Base-by-base conservation (phyloP, 257 asterid species). In the Solanum virginianum region DNA sequence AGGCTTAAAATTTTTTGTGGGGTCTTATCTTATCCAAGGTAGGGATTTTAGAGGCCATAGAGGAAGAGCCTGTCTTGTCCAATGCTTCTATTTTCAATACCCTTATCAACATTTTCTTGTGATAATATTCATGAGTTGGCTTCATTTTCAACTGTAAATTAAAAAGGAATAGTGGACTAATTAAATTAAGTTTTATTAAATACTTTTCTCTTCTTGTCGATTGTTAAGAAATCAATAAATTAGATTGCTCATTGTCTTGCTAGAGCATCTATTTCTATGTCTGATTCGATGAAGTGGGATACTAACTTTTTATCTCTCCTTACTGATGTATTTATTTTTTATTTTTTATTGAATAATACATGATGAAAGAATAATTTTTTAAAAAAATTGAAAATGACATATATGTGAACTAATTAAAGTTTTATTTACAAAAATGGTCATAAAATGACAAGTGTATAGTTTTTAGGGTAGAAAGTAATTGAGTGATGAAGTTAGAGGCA, bases 21-120 rank as follows among this genome's bases (percentile, higher is more conserved):
- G 92, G 87, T 49, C 87, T 89, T 91, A 92, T 92, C 95, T 91
- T 91, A 91, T 91, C 98, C 83, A 24, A 51, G 45, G 17, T 15
- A 55, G 8, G 39, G 24, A 87, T 79, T 89, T 88, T 88, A 91
- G 91, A 90, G 93, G 96, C 65, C 88, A 86, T 86, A 84, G 90
- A 86, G 8, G 13, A 49, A 88, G 90, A 69, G 86, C 80, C 82
- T 66, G 92, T 89, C 90, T 20, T 87, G 54, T 91, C 92, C 92
- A 87, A 89, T 53, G 22, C 45, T 51, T 79, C 89, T 63, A 14
- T 15, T 86, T 60, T 84, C 39, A 85, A 43, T 86, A 81, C 86
- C 85, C 92, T 89, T 87, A 88, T 92, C 94, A 86, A 84, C 45
- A 60, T 70, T 70, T 82, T 57, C 83, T 18, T 72, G 86, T 82